Conservation (phyloP, 768 basidiomycete species). For the Lactarius deliciosus region DNA sequence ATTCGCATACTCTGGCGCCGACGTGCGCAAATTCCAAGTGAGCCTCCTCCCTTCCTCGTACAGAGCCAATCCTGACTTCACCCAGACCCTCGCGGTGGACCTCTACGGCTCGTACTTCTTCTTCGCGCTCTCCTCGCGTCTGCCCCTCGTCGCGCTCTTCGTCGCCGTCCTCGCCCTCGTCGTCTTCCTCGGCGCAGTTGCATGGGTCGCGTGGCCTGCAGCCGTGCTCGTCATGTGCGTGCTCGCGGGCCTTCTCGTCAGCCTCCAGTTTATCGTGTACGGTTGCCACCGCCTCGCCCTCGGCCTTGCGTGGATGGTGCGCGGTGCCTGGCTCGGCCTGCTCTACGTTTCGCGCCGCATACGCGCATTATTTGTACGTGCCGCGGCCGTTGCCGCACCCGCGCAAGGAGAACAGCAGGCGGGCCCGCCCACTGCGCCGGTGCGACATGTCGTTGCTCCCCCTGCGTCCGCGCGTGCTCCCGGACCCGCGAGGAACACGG, state of each 20-base stretch:
- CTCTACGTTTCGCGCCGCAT: neutral
- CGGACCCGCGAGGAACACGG: neutral
- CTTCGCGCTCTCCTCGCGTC: slow-evolving; percentile 64
- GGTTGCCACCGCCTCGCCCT: slow-evolving; percentile 20
- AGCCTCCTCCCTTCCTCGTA: slow-evolving; percentile 29
- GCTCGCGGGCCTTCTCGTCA: slow-evolving; percentile 56
- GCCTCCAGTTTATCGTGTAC: slow-evolving; percentile 60
- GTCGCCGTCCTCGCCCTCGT: slow-evolving; percentile 56
- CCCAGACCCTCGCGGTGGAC: slow-evolving; percentile 51
- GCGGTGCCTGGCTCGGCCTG: slow-evolving; percentile 8
- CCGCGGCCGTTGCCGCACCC: too few species aligned
- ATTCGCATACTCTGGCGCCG: slow-evolving; percentile 56
- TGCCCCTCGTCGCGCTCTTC: slow-evolving; percentile 63
- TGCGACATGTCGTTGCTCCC: neutral
- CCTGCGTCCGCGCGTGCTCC: slow-evolving; percentile 1
- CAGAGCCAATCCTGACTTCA: neutral
- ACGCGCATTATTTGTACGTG: neutral
- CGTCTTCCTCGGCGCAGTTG: slow-evolving; percentile 58
- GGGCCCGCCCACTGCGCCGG: too few species aligned
- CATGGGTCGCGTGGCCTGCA: slow-evolving; percentile 61
- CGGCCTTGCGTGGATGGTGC: slow-evolving; percentile 18
- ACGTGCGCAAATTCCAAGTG: slow-evolving; percentile 54
- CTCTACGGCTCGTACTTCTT: slow-evolving; percentile 62
- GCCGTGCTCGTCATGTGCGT: slow-evolving; percentile 61
- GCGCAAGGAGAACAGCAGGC: too few species aligned